phyloP scores from a whole-genome alignment of 1,284 basidiomycete species.

The Puccinia hordei region DNA sequence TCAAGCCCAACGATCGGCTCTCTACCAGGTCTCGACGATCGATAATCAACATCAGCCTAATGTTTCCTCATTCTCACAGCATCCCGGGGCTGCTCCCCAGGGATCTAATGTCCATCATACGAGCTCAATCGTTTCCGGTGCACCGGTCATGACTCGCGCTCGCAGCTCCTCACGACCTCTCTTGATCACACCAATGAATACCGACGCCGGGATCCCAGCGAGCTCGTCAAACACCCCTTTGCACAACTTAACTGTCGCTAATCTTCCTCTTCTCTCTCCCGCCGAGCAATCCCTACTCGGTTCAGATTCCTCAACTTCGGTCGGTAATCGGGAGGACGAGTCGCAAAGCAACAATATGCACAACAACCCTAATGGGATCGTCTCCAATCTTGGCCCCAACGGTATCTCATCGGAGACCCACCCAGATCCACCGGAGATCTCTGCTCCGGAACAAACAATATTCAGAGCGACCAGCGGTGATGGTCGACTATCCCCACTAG shows the following conservation, averaged over 20 bases:
- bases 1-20: constrained; percentile 31
- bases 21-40: constrained; percentile 37
- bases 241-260: constrained; percentile 16
- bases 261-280: constrained; percentile 29
- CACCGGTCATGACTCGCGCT: constrained; percentile 44
- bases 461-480: background rate
- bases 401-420: background rate
- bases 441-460: background rate
- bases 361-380: constrained; percentile 50
- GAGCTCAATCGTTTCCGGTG: background rate
- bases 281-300: constrained; percentile 8
- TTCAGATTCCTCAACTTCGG: background rate
- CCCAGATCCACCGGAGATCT: background rate
- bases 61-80: constrained; percentile 14
- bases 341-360: background rate
- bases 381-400: background rate
- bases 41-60: constrained; percentile 26
- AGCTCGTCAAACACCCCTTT: background rate
- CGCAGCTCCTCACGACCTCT: constrained; percentile 43
- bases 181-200: constrained; percentile 2
- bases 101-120: constrained; percentile 4
- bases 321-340: background rate
- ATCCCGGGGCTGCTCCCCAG: background rate
- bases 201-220: background rate
- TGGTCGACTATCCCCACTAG: background rate